These are phyloP conservation scores for Xylariomycetidae sp. DNA, from an alignment of 2,329 filamentous ascomycete genomes.

Conservation along the genomic window DNA sequence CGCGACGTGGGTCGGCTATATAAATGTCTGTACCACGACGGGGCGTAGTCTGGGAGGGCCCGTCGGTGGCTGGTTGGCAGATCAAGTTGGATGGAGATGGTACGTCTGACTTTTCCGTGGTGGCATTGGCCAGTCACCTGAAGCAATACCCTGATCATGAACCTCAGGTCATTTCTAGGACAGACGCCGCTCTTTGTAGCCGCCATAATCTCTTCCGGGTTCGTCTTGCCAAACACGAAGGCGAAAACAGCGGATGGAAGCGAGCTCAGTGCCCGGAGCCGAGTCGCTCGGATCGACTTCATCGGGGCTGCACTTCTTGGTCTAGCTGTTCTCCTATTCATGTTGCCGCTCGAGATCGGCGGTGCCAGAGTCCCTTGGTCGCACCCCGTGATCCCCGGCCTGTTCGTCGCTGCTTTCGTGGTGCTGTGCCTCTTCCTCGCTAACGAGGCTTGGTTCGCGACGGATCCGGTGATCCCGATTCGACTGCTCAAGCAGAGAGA, in stretches of 20 bases:
- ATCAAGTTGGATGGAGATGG: constrained; percentile 64
- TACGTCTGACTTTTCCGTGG: constrained; percentile 23
- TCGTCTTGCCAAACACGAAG: constrained; percentile 30
- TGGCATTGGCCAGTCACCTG: background rate
- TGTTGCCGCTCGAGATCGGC: constrained; percentile 36
- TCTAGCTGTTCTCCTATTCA: constrained; percentile 29
- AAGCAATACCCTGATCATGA: constrained; percentile 6
- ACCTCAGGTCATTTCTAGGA: constrained; percentile 47
- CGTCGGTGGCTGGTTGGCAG: constrained; percentile 56
- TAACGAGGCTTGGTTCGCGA: constrained; percentile 37
- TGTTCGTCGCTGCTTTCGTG: constrained; percentile 25
- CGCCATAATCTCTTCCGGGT: constrained; percentile 36
- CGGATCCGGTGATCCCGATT: constrained; percentile 57
- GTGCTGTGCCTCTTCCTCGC: constrained; percentile 29
- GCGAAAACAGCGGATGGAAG: constrained; percentile 5
- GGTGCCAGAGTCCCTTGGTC: constrained; percentile 34
- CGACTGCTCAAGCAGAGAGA: constrained; percentile 46
- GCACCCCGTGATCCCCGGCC: constrained; percentile 27
- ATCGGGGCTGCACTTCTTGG: constrained; percentile 45
- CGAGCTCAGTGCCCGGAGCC: constrained; percentile 14
- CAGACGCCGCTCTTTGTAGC: constrained; percentile 52
- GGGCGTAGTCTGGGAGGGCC: constrained; percentile 49
- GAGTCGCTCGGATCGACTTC: constrained; percentile 54
- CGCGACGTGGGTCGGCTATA: constrained; percentile 48
- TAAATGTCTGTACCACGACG: constrained; percentile 47